Conservation (phyloP, 2,329 filamentous ascomycete genomes). For the Fusarium pininemorale region DNA sequence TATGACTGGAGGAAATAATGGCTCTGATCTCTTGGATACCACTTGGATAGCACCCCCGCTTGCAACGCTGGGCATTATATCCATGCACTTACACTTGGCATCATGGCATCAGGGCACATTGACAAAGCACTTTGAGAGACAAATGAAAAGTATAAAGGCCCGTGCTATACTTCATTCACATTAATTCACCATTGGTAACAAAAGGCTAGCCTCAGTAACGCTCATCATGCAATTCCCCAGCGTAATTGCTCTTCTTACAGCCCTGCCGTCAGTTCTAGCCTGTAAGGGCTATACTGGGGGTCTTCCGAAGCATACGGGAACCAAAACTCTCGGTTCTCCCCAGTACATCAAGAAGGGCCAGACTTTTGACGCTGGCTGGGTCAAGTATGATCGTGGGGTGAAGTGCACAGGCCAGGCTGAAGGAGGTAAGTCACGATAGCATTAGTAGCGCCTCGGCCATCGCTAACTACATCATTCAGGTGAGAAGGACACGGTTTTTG, state of each 20-base stretch:
- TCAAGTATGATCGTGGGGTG: slow-evolving; percentile 52
- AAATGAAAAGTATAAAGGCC: neutral
- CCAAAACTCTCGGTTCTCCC: slow-evolving; percentile 42
- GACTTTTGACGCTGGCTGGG: slow-evolving; percentile 46
- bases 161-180: too few species aligned
- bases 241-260: slow-evolving; percentile 27
- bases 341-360: slow-evolving; percentile 43
- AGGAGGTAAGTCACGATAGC: slow-evolving; percentile 46
- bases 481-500: slow-evolving; percentile 52
- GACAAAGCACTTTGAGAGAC: rapidly evolving
- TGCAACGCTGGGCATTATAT: neutral
- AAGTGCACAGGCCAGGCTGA: slow-evolving; percentile 55
- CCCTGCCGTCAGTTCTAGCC: slow-evolving; percentile 43
- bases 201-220: too few species aligned
- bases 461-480: neutral
- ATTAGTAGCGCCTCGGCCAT: rapidly evolving
- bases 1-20: slow-evolving; percentile 3
- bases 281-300: slow-evolving; percentile 44
- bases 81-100: neutral
- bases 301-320: slow-evolving; percentile 43
- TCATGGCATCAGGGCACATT: too few species aligned
- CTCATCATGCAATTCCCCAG: slow-evolving; percentile 7
- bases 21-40: neutral
- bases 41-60: neutral
- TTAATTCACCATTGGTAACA: too few species aligned